Conservation (phyloP, 1,139 yeast species). For the Nadsonia commutata region DNA sequence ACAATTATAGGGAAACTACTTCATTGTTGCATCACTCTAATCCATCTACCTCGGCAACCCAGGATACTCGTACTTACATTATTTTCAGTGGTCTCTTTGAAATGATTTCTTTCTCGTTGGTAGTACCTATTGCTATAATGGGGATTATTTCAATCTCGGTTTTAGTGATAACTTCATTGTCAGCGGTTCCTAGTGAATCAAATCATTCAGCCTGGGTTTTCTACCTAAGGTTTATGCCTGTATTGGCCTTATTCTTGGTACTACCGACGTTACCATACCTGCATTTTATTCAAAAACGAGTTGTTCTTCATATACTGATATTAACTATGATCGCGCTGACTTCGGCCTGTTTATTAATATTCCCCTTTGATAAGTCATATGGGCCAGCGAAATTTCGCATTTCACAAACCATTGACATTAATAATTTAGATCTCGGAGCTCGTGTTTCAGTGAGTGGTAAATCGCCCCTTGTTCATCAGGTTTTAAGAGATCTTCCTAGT, state of each 20-base stretch:
- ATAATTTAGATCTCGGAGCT: neutral
- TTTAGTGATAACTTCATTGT: neutral
- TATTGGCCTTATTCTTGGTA: neutral
- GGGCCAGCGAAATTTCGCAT: neutral
- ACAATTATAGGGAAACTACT: neutral
- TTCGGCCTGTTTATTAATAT: neutral
- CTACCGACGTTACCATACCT: neutral
- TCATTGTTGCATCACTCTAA: neutral
- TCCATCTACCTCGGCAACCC: neutral
- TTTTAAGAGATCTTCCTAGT: neutral
- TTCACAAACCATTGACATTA: neutral
- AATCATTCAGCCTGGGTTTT: neutral
- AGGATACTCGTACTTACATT: neutral
- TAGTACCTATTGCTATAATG: neutral
- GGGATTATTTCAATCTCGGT: neutral
- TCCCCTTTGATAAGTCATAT: neutral
- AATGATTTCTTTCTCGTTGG: neutral
- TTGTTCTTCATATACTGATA: neutral
- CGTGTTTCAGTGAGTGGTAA: neutral
- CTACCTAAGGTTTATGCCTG: neutral
- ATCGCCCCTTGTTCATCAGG: neutral
- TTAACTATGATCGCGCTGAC: neutral
- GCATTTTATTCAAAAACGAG: neutral
- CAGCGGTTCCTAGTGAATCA: neutral
- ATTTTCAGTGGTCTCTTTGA: neutral